Percentiles rank a stretch among this genome's conserved stretches.
phyloP scores from a whole-genome alignment of 2,329 filamentous ascomycete species.

The Thelonectria discophora region DNA sequence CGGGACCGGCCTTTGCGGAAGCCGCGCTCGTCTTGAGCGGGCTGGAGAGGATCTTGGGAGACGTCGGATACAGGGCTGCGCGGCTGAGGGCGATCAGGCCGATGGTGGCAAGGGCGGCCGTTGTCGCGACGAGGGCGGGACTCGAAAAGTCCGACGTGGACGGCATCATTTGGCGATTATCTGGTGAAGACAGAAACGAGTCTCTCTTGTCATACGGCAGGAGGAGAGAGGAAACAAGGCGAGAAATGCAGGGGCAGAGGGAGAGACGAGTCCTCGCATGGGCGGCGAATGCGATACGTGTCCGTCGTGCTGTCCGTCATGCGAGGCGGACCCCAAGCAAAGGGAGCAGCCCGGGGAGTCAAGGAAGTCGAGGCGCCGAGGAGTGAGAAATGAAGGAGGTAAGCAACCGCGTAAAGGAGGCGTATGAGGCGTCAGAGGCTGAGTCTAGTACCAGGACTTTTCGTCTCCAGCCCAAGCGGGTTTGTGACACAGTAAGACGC shows the following conservation, averaged over 20 bases:
- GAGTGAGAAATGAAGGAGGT: conserved; percentile 2
- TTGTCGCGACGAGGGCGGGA: conserved; percentile 48
- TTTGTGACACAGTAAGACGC: background rate
- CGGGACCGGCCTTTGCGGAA: conserved; percentile 45
- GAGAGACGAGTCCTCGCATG: background rate
- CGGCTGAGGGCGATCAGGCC: conserved; percentile 49
- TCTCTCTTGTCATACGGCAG: background rate
- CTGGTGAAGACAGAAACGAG: background rate
- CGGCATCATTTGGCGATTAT: conserved; percentile 8
- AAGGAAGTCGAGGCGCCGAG: background rate
- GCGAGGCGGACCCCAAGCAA: conserved; percentile 1
- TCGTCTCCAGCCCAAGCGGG: background rate
- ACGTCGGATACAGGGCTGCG: conserved; percentile 52
- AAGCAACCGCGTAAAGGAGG: background rate
- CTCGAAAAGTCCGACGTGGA: conserved; percentile 22
- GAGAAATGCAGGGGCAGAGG: background rate
- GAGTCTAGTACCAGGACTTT: background rate
- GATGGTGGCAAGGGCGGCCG: conserved; percentile 54
- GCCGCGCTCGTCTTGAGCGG: conserved; percentile 55
- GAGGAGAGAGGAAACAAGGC: background rate
- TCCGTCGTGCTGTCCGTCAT: conserved; percentile 4
- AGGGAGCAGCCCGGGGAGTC: too few relatives aligned
- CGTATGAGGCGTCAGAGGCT: conserved; percentile 3
- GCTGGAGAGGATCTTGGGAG: conserved; percentile 52
- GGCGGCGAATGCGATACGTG: conserved; percentile 1